Evolutionary conservation across 805 yeast species (phyloP), one percentile per base, ranked within the genome.

Genomic region (Candida maris): DNA sequence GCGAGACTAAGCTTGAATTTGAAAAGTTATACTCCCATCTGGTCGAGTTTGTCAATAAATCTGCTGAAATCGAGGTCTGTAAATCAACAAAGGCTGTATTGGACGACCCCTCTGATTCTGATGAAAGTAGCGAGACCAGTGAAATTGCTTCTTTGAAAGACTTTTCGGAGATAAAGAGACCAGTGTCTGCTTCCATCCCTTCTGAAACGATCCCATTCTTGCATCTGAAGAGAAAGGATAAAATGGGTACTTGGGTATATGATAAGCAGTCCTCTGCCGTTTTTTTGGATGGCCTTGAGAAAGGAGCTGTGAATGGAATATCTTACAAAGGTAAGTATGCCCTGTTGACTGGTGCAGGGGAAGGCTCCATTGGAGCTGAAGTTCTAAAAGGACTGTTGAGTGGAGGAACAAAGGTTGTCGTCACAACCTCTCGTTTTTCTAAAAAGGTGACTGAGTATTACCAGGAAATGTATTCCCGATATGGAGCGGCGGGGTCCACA

Each of bases 331-430:
- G 79, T 62, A 93, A 88, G 66, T 80, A 81, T 50, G 96, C 89
- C 35, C 76, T 93, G 56, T 73, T 93, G 49, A 93, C 98, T 32
- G 98, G 98, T 73, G 97, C 97, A 34, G 98, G 98, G 73, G 89
- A 86, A 32, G 98, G 97, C 37, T 93, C 98, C 34, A 93, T 93
- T 58, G 98, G 97, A 70, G 96, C 96, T 44, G 96, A 93, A 66
- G 77, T 93, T 51, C 73, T 93, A 60, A 94, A 86, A 70, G 98
- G 98, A 48, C 73, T 93, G 59, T 72, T 93, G 38, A 80, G 91
- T 57, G 98, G 98, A 68, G 99, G 99, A 73, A 97, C 98, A 32
- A 86, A 84, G 64, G 97, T 89, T 52, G 71, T 93, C 59, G 96
- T 91, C 39, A 93, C 99, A 32, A 93, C 99, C 35, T 88, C 96